Evolutionary conservation across 768 basidiomycete species (phyloP).

Genomic region (Fistulinella prunicolor): DNA sequence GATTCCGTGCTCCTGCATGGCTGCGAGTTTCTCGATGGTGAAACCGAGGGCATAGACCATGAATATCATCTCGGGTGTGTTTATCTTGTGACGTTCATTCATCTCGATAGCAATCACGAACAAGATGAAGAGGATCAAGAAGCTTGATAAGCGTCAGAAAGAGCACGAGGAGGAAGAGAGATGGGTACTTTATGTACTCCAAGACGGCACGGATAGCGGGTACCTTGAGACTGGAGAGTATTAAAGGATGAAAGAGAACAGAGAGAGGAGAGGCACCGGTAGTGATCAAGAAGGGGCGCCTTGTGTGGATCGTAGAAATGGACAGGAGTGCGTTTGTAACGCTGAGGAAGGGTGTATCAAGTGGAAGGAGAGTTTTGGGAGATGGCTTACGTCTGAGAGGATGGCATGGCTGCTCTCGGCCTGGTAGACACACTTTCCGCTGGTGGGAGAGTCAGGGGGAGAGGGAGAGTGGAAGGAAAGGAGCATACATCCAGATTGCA

Average conservation of each 20-base stretch:
- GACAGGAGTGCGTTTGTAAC: constrained; percentile 88
- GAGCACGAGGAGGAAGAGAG: neutral
- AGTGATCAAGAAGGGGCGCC: constrained; percentile 93
- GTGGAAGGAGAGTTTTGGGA: neutral
- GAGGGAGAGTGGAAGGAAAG: neutral
- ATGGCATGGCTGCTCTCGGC: constrained; percentile 85
- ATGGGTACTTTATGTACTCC: constrained; percentile 75
- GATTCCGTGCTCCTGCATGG: constrained; percentile 94
- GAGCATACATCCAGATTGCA: constrained; percentile 69
- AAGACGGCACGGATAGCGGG: constrained; percentile 87
- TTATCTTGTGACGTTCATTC: constrained; percentile 58
- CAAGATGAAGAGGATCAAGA: constrained; percentile 74
- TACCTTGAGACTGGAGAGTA: constrained; percentile 70
- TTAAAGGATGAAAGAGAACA: neutral
- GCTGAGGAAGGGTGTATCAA: constrained; percentile 44
- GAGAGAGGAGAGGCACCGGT: constrained; percentile 53
- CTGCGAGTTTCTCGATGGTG: constrained; percentile 86
- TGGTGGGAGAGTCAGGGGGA: constrained; percentile 30
- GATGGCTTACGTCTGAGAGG: constrained; percentile 73
- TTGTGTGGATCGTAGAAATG: constrained; percentile 94
- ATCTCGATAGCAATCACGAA: constrained; percentile 81
- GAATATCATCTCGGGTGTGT: constrained; percentile 66
- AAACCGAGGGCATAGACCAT: constrained; percentile 82
- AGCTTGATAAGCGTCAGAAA: constrained; percentile 38
- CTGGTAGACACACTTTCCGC: constrained; percentile 89